phyloP scores from a whole-genome alignment of 371 early-diverging fungal species.

The Mortierella sp. region DNA sequence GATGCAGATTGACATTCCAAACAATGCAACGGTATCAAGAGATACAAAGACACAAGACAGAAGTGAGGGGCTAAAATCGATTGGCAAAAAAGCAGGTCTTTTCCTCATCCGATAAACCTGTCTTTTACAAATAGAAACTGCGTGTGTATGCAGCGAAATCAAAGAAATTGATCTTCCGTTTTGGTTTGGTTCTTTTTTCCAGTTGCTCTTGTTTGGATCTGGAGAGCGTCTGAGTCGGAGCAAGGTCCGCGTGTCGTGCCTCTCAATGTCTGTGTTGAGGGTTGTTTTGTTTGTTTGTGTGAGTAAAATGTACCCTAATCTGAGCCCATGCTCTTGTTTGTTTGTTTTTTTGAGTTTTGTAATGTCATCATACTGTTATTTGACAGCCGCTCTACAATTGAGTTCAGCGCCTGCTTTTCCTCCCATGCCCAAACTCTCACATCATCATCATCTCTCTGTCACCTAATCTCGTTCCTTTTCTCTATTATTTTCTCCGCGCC shows the following conservation, averaged over 20 bases:
- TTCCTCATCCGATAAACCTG: not conserved
- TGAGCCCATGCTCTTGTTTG: not conserved
- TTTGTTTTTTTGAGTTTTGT: slow-evolving; percentile 3
- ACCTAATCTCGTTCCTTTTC: not conserved
- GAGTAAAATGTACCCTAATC: not conserved
- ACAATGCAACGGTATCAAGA: not conserved
- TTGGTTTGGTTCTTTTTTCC: not conserved
- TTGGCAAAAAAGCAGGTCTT: not conserved
- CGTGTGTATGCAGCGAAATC: no score
- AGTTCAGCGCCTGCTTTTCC: not conserved
- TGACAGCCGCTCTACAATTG: not conserved
- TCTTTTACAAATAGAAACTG: not conserved
- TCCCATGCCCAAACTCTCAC: not conserved
- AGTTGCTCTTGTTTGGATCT: not conserved
- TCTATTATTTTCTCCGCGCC: not conserved
- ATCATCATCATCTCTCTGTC: no score
- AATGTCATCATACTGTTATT: not conserved
- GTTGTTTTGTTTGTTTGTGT: slow-evolving; percentile 9
- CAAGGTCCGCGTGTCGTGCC: not conserved
- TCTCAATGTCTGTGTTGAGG: slow-evolving; percentile 5
- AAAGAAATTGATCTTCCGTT: slow-evolving; percentile 1
- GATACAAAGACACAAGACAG: no score
- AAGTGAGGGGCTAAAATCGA: no score
- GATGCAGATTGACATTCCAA: not conserved
- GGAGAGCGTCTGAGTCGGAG: slow-evolving; percentile 7